Conservation (phyloP, 2,329 filamentous ascomycete genomes). For the Aspergillus sergii region DNA sequence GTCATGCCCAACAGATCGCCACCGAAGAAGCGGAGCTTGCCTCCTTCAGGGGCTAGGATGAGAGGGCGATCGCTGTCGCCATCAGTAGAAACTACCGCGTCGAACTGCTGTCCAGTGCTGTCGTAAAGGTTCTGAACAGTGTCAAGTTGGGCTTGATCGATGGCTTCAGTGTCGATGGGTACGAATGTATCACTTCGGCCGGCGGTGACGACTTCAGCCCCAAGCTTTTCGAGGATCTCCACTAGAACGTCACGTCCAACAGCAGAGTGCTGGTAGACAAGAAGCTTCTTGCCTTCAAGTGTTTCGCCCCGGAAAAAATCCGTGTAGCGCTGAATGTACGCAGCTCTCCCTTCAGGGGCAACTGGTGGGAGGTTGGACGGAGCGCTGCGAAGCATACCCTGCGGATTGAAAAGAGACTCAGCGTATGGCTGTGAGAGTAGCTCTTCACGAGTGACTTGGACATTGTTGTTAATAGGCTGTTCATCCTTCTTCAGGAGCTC, state of each 20-base stretch:
- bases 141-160: conserved; percentile 35
- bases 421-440: conserved; percentile 28
- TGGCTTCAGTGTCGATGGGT: conserved; percentile 39
- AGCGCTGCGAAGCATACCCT: conserved; percentile 29
- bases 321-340: conserved; percentile 33
- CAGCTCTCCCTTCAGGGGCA: conserved; percentile 22
- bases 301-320: conserved; percentile 35
- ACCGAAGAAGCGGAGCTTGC: conserved; percentile 35
- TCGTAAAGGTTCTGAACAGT: conserved; percentile 29
- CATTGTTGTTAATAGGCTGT: conserved; percentile 33
- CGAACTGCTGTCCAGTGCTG: conserved; percentile 27
- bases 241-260: conserved; percentile 37
- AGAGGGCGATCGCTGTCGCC: conserved; percentile 39
- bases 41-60: conserved; percentile 30
- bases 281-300: conserved; percentile 29
- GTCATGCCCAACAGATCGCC: conserved; percentile 38
- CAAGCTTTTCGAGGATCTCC: conserved; percentile 32
- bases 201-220: conserved; percentile 31
- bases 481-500: conserved; percentile 38
- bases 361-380: conserved; percentile 19
- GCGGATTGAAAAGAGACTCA: conserved; percentile 31
- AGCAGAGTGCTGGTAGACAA: conserved; percentile 38
- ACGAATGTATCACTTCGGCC: conserved; percentile 38
- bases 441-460: conserved; percentile 27
- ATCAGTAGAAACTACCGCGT: conserved; percentile 37